Evolutionary conservation across 2,329 filamentous ascomycete genomes (phyloP), one percentile per base, ranked within the genome.

Genomic region (Atkinsonella texensis): DNA sequence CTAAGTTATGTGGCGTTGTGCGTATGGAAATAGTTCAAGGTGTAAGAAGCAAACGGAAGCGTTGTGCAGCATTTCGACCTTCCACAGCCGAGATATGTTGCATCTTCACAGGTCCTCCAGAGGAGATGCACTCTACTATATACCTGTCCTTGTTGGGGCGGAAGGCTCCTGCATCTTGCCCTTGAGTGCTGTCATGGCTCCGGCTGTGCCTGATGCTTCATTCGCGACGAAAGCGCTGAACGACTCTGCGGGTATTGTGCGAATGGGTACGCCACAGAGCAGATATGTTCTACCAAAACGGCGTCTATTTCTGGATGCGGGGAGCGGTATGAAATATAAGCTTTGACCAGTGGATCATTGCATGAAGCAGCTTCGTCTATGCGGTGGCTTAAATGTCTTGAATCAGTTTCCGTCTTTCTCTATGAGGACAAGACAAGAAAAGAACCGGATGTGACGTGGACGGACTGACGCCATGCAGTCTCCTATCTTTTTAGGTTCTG

Each of bases 1-100:
- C 52, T 57, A 13, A 57, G 55, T 46, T 58, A 58, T 42, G 56
- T 54, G 5, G 54, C 54, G 17, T 46, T 58, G 10, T 56, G 55
- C 41, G 20, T 57, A 6, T 58, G 57, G 57, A 58, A 58, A 23
- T 58, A 55, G 57, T 32, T 18, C 28, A 17, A 39, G 11, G 4
- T 28, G 10, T 6, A 50, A 2, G 38, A 8, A 42, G 32, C 33
- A 42, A 15, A 33, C 38, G 44, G 42, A 39, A 33, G 35, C 31
- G 20, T 39, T 39, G 31, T 12, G 32, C 13, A 15, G 50, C 42
- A 15, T 52, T 55, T 47, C 52, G 51, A 54, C 15, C 48, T 57
- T 1, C 42, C 51, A 7, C 31, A 56, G 17, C 46, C 57, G 40
- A n/a, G 33, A 7, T 49, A 49, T 11, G 10, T 55, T 10, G 52